Evolutionary conservation across 495 filamentous ascomycete genomes (phyloP), one percentile per base, ranked within the genome.

Genomic region (Wilcoxina mikolae): DNA sequence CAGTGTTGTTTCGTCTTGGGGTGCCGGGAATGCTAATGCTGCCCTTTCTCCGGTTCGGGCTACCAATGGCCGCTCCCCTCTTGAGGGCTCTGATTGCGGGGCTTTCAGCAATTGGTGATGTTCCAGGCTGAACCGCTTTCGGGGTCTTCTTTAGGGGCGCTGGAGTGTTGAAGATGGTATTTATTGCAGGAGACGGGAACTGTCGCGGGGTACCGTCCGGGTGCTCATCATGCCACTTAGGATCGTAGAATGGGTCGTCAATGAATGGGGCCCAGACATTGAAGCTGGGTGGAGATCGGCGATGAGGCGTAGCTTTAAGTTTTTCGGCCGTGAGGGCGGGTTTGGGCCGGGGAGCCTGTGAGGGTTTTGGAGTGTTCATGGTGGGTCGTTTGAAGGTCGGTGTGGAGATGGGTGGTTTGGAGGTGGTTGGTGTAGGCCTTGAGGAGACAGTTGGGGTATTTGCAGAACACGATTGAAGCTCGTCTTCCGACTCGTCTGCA

Each of bases 191-290:
- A n/a, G n/a, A n/a, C n/a, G 42, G 55, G 27, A 64, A 64, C 18
- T 52, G 49, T 1, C 9, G 17, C 4, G 62, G 62, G n/a, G 62
- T 65, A 12, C 62, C 62, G 33, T 65, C 62, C 0, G 61, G 61
- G 15, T 65, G 61, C 39, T 63, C 54, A 28, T 64, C 61, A 18
- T 55, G n/a, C 61, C 61, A 65, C 20, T 54, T 28, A 3, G 55
- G 54, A 1, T 51, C 41, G 29, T 64, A 65, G 48, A 65, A 65
- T 11, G 61, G 61, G 38, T 65, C 62, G 3, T 29, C 27, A 1
- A 54, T 61, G 11, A 61, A 53, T 0, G 54, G 53, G 7, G 54
- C 57, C 62, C 62, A 65, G 20, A 10, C 1, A 23, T 45, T 53
- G 33, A 17, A 3, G 18, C n/a, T 5, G n/a, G 5, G 15, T 28